Evolutionary conservation across 2,329 filamentous ascomycete species (phyloP).

Genomic region (Colletotrichum tamarilloi): DNA sequence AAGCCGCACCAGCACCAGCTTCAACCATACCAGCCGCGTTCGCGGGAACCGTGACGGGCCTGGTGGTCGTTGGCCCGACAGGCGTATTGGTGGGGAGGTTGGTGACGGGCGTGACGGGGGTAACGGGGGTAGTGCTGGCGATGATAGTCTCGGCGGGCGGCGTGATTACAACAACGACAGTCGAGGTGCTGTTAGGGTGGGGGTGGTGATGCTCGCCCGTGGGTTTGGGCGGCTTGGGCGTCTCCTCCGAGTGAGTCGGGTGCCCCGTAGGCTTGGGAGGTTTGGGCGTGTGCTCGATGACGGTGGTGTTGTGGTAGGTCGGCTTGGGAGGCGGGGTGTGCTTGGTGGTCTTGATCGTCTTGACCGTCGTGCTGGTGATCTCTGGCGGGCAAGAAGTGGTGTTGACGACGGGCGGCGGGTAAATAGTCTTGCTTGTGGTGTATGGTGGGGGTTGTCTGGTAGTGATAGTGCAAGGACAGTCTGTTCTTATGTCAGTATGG

Average conservation of each 20-base stretch:
- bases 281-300: slow-evolving; percentile 22
- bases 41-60: slow-evolving; percentile 42
- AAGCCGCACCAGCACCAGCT: slow-evolving; percentile 49
- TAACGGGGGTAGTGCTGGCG: slow-evolving; percentile 13
- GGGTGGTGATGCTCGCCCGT: slow-evolving; percentile 1
- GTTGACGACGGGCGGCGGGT: slow-evolving; percentile 32
- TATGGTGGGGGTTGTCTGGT: slow-evolving; percentile 45
- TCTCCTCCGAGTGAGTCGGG: background rate
- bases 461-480: slow-evolving; percentile 60
- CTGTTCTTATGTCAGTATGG: slow-evolving; percentile 45
- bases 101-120: background rate
- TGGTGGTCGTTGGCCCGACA: slow-evolving; percentile 12
- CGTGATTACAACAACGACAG: slow-evolving; percentile 19
- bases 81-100: slow-evolving; percentile 11
- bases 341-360: slow-evolving; percentile 17
- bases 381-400: slow-evolving; percentile 30
- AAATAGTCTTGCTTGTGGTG: slow-evolving; percentile 41
- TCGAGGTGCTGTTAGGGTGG: slow-evolving; percentile 26
- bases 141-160: slow-evolving; percentile 12
- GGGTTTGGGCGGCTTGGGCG: slow-evolving; percentile 19
- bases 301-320: slow-evolving; percentile 33
- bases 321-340: slow-evolving; percentile 24
- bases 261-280: slow-evolving; percentile 19
- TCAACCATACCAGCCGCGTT: slow-evolving; percentile 50
- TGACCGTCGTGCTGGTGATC: slow-evolving; percentile 28